These are phyloP conservation scores for Fusarium sp. DNA, from an alignment of 2,329 filamentous ascomycete genomes.

Conservation along the genomic window DNA sequence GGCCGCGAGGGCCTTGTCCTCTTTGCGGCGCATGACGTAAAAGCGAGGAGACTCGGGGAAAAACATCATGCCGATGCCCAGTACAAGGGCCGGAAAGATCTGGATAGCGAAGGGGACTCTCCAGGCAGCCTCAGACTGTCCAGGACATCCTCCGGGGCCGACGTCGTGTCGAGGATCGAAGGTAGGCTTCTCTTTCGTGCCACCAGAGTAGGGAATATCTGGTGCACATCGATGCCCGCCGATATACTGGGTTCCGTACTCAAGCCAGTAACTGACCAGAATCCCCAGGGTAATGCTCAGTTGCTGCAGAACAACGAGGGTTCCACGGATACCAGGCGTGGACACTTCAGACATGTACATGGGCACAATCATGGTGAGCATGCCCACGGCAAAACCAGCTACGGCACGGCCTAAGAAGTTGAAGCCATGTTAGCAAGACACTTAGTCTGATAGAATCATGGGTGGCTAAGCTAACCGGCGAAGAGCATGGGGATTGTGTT, in stretches of 20 bases:
- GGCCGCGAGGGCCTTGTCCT: slow-evolving; percentile 41
- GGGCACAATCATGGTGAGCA: slow-evolving; percentile 54
- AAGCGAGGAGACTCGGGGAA: slow-evolving; percentile 49
- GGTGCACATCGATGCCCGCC: slow-evolving; percentile 14
- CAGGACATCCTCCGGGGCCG: not conserved
- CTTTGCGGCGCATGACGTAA: slow-evolving; percentile 44
- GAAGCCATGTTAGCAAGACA: not conserved
- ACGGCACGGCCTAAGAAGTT: not conserved
- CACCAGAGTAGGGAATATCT: not conserved
- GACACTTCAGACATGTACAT: slow-evolving; percentile 63
- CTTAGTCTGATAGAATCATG: no score
- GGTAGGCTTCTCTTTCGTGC: not conserved
- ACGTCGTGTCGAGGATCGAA: slow-evolving; percentile 1
- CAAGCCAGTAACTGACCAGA: slow-evolving; percentile 51
- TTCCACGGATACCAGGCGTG: slow-evolving; percentile 62
- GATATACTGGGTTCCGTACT: slow-evolving; percentile 49
- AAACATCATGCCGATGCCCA: slow-evolving; percentile 45
- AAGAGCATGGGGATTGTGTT: slow-evolving; percentile 59
- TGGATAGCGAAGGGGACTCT: slow-evolving; percentile 50
- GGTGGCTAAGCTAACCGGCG: slow-evolving; percentile 40
- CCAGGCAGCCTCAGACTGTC: slow-evolving; percentile 41
- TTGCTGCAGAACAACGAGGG: slow-evolving; percentile 59
- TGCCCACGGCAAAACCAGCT: not conserved
- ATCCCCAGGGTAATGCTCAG: slow-evolving; percentile 52
- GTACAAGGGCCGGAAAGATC: slow-evolving; percentile 46